These are phyloP conservation scores for Pseudevernia furfuracea DNA, from an alignment of 495 filamentous ascomycete species.

Conservation along the genomic window DNA sequence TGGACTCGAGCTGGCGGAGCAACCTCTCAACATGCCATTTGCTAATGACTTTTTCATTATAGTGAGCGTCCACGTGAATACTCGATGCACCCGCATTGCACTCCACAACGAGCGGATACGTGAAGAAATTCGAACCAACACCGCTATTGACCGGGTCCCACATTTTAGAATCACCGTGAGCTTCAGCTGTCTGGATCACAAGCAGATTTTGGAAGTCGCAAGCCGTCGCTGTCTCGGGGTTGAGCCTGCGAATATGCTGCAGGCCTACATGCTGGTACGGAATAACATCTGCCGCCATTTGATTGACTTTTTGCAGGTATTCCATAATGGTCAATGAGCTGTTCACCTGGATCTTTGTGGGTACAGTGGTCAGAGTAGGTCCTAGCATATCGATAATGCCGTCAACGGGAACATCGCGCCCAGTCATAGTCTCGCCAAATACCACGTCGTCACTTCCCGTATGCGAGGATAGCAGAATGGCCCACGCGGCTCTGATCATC, in stretches of 20 bases:
- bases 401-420: slow-evolving; percentile 43
- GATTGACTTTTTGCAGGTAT: slow-evolving; percentile 39
- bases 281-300: slow-evolving; percentile 34
- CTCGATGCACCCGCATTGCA: slow-evolving; percentile 41
- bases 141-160: slow-evolving; percentile 18
- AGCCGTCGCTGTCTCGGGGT: slow-evolving; percentile 41
- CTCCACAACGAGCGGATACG: slow-evolving; percentile 44
- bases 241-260: slow-evolving; percentile 47
- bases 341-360: slow-evolving; percentile 40
- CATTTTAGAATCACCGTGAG: slow-evolving; percentile 8
- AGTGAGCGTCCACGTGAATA: slow-evolving; percentile 54
- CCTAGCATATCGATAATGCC: slow-evolving; percentile 46
- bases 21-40: slow-evolving; percentile 39
- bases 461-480: slow-evolving; percentile 40
- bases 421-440: slow-evolving; percentile 50
- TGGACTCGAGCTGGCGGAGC: slow-evolving; percentile 37
- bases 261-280: slow-evolving; percentile 48
- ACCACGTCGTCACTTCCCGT: slow-evolving; percentile 44
- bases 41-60: slow-evolving; percentile 44
- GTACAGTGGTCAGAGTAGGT: slow-evolving; percentile 47
- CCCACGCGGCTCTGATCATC: slow-evolving; percentile 49
- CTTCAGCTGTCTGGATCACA: slow-evolving; percentile 36
- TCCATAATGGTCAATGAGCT: slow-evolving; percentile 31
- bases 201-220: slow-evolving; percentile 44
- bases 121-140: slow-evolving; percentile 40